Conservation (phyloP, 768 basidiomycete species). For the Paxillus involutus region DNA sequence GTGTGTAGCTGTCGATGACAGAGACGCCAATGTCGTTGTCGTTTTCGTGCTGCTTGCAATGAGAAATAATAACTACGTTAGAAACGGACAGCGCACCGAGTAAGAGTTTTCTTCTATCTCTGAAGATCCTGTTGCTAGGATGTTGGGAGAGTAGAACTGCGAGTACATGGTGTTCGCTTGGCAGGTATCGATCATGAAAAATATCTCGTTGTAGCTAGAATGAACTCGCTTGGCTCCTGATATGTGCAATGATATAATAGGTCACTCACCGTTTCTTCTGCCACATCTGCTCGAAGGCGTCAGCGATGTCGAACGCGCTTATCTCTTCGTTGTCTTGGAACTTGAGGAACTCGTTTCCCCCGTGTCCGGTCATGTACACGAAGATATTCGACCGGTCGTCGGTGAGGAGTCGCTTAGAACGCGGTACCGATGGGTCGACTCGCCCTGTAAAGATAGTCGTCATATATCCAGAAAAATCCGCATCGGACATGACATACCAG, state of each 20-base stretch:
- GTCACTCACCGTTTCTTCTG: conserved; percentile 80
- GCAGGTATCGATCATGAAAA: conserved; percentile 99
- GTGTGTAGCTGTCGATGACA: conserved; percentile 94
- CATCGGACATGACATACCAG: conserved; percentile 55
- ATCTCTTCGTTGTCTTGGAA: conserved; percentile 99
- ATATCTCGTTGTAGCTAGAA: conserved; percentile 82
- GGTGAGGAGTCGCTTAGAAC: conserved; percentile 88
- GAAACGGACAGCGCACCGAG: conserved; percentile 57
- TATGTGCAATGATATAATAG: not conserved
- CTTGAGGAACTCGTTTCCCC: conserved; percentile 97
- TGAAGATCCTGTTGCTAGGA: conserved; percentile 89
- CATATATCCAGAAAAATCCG: not conserved
- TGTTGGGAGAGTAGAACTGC: conserved; percentile 90
- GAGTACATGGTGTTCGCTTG: conserved; percentile 96
- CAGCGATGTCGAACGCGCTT: conserved; percentile 94
- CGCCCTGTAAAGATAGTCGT: conserved; percentile 56
- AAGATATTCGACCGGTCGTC: conserved; percentile 93
- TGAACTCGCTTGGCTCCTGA: conserved; percentile 31
- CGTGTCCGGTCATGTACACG: conserved; percentile 98
- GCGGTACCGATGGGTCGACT: conserved; percentile 78
- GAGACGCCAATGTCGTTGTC: conserved; percentile 94
- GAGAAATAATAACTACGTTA: not conserved
- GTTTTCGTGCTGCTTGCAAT: conserved; percentile 70
- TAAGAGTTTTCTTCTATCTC: conserved; percentile 87
- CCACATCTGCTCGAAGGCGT: conserved; percentile 98